A percentile compares a stretch with the other conserved stretches of the same genome.
Evolutionary conservation across 768 basidiomycete species (phyloP).

Genomic region (Russula virescens): DNA sequence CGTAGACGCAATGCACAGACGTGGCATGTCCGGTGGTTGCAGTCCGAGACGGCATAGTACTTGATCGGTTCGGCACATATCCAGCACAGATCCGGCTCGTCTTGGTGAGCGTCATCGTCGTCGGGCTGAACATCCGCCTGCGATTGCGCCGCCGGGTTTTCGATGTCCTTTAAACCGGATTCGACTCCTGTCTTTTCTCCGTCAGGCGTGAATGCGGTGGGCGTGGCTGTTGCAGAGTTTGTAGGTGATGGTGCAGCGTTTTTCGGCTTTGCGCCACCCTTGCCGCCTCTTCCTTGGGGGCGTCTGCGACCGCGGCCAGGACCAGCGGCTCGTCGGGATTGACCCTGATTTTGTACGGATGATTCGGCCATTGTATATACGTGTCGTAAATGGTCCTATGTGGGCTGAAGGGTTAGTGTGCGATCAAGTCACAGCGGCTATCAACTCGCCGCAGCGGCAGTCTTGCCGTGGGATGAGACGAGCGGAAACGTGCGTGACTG

Average conservation of each 20-base stretch:
- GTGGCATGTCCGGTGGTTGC: slow-evolving; percentile 94
- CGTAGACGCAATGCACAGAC: slow-evolving; percentile 84
- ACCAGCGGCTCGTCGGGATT: neutral
- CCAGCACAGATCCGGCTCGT: slow-evolving; percentile 53
- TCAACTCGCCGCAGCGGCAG: too few species aligned
- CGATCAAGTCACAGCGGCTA: too few species aligned
- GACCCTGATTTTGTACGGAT: slow-evolving; percentile 4
- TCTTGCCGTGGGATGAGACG: too few species aligned
- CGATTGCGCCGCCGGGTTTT: neutral
- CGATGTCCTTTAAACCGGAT: neutral
- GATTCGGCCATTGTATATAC: slow-evolving; percentile 14
- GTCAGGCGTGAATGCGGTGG: neutral
- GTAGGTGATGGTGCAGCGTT: neutral
- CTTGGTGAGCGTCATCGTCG: slow-evolving; percentile 1
- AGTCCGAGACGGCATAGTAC: slow-evolving; percentile 82
- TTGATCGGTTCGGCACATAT: slow-evolving; percentile 94
- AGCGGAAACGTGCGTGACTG: too few species aligned
- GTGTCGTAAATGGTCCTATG: neutral
- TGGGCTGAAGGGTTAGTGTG: neutral
- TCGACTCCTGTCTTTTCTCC: too few species aligned
- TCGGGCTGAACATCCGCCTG: neutral
- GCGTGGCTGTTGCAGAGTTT: neutral
- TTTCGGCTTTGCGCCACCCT: neutral
- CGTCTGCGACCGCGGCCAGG: slow-evolving; percentile 12
- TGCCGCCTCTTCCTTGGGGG: slow-evolving; percentile 7